Evolutionary conservation across 495 filamentous ascomycete genomes (phyloP).

Genomic region (Penicillium egyptiacum): DNA sequence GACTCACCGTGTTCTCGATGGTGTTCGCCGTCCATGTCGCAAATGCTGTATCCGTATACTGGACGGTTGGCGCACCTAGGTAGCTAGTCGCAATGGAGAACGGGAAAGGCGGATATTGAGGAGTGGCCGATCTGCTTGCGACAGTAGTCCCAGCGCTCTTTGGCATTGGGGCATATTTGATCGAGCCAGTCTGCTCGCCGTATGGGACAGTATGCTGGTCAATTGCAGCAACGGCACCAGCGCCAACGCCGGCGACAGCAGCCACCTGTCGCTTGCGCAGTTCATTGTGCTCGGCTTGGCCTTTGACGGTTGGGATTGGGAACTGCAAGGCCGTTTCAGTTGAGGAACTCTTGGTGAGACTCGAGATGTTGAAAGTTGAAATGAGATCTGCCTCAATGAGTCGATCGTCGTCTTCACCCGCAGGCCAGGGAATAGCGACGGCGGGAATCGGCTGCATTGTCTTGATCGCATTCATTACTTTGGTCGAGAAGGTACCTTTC

Average conservation of each 20-base stretch:
- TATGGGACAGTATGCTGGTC: constrained; percentile 57
- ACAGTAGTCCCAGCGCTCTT: constrained; percentile 65
- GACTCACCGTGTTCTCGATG: constrained; percentile 66
- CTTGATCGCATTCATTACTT: constrained; percentile 40
- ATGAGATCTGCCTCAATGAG: constrained; percentile 16
- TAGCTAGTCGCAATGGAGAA: constrained; percentile 59
- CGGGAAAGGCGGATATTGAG: constrained; percentile 62
- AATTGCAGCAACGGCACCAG: neutral
- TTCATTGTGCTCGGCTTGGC: constrained; percentile 22
- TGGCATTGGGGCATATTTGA: constrained; percentile 73
- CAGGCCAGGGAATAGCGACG: constrained; percentile 35
- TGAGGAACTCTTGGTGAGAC: constrained; percentile 4
- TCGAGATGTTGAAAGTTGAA: constrained; percentile 10
- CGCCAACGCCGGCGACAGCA: neutral
- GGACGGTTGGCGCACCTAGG: constrained; percentile 53
- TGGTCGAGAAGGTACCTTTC: constrained; percentile 60
- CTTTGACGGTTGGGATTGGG: constrained; percentile 16
- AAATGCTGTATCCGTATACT: constrained; percentile 60
- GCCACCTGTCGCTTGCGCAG: constrained; percentile 34
- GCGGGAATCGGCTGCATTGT: constrained; percentile 43
- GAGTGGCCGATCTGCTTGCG: constrained; percentile 52
- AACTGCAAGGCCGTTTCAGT: constrained; percentile 14
- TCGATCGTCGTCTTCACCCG: constrained; percentile 7
- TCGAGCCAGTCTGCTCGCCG: constrained; percentile 60
- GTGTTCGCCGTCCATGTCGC: constrained; percentile 56